phyloP scores from a whole-genome alignment of 2,329 filamentous ascomycete genomes.

The Beauveria sp. region DNA sequence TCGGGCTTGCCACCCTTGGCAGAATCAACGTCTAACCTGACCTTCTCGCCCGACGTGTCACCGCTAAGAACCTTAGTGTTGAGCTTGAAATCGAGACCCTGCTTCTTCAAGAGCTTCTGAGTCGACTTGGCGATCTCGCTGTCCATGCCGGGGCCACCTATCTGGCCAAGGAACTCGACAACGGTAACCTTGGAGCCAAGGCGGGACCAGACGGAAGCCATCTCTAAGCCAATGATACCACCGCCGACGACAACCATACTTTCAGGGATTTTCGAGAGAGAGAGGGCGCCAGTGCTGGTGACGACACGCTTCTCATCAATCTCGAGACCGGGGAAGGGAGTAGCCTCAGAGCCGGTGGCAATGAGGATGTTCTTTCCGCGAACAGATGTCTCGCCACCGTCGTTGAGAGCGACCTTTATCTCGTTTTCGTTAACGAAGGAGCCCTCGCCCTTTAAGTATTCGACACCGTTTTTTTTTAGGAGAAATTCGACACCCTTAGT shows the following conservation, averaged over 20 bases:
- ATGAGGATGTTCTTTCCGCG: conserved; percentile 96
- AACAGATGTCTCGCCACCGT: conserved; percentile 83
- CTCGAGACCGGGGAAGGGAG: conserved; percentile 89
- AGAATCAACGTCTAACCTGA: conserved; percentile 81
- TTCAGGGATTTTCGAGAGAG: conserved; percentile 84
- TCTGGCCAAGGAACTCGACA: conserved; percentile 92
- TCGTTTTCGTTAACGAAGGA: conserved; percentile 85
- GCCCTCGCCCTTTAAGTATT: conserved; percentile 92
- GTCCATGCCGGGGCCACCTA: conserved; percentile 97
- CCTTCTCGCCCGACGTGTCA: conserved; percentile 66
- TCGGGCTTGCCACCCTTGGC: conserved; percentile 96
- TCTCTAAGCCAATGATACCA: conserved; percentile 97
- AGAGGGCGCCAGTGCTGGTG: conserved; percentile 90
- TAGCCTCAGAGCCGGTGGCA: conserved; percentile 90
- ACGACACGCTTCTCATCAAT: conserved; percentile 97
- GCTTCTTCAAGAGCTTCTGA: conserved; percentile 91
- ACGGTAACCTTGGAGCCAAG: conserved; percentile 92
- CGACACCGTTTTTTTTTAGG: conserved; percentile 98
- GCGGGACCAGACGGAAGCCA: conserved; percentile 96
- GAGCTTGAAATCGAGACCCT: conserved; percentile 97
- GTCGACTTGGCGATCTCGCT: conserved; percentile 81
- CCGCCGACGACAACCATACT: conserved; percentile 96
- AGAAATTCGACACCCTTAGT: conserved; percentile 98
- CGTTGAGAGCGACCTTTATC: conserved; percentile 79
- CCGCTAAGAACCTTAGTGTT: conserved; percentile 90